These are phyloP conservation scores for Rubia tinctorum DNA, from an alignment of 305 asterid genomes.

Conservation along the genomic window DNA sequence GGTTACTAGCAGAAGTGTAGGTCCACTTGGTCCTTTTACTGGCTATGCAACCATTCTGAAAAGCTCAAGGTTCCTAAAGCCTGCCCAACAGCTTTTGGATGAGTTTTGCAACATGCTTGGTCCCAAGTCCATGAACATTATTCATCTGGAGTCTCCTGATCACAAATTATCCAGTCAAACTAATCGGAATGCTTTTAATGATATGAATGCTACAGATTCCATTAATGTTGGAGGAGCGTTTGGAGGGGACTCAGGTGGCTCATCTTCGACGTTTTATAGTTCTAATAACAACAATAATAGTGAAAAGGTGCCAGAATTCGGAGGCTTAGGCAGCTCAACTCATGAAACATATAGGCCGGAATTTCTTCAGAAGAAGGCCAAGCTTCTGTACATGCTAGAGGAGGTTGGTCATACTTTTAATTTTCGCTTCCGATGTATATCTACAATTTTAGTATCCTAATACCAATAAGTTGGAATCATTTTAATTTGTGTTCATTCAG, in stretches of 20 bases:
- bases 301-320: slow-evolving; percentile 28
- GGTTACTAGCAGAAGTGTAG: slow-evolving; percentile 40
- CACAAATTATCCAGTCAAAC: slow-evolving; percentile 24
- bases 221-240: slow-evolving; percentile 12
- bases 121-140: slow-evolving; percentile 20
- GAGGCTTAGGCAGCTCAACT: slow-evolving; percentile 27
- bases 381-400: slow-evolving; percentile 66
- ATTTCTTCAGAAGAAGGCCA: slow-evolving; percentile 52
- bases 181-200: slow-evolving; percentile 37
- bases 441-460: background rate
- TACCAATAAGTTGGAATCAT: background rate
- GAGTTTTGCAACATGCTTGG: slow-evolving; percentile 40
- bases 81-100: slow-evolving; percentile 64
- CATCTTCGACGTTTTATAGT: slow-evolving; percentile 28
- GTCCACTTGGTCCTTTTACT: slow-evolving; percentile 81
- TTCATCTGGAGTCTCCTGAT: slow-evolving; percentile 8
- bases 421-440: background rate
- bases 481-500: background rate
- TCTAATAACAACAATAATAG: slow-evolving; percentile 26
- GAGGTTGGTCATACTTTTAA: slow-evolving; percentile 47
- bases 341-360: slow-evolving; percentile 39
- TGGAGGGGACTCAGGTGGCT: slow-evolving; percentile 29
- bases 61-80: slow-evolving; percentile 55
- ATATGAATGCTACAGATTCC: slow-evolving; percentile 16
- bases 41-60: slow-evolving; percentile 70